Evolutionary conservation across 1,284 basidiomycete species (phyloP).

Genomic region (Anthracocystis panici-leucophaei): DNA sequence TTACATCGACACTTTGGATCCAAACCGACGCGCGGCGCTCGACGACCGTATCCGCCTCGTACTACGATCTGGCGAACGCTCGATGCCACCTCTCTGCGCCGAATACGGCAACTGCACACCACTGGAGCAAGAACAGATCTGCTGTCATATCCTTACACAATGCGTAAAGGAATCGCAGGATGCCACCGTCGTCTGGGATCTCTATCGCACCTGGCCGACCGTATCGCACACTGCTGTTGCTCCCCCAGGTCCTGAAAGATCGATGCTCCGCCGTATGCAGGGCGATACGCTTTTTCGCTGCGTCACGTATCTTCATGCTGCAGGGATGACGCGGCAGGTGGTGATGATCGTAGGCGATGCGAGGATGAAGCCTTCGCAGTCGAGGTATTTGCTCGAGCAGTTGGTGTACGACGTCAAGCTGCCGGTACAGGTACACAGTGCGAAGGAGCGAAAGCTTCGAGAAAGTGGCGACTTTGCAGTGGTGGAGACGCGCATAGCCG

Average conservation of each 20-base stretch:
- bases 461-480: conserved; percentile 10
- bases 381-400: conserved; percentile 36
- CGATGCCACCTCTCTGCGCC: conserved; percentile 22
- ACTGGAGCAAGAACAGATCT: conserved; percentile 24
- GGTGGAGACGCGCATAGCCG: conserved; percentile 21
- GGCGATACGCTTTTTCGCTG: conserved; percentile 30
- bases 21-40: neutral
- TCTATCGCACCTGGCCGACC: conserved; percentile 30
- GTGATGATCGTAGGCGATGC: conserved; percentile 27
- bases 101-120: conserved; percentile 2
- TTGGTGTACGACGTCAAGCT: conserved; percentile 34
- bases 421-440: neutral
- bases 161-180: conserved; percentile 12
- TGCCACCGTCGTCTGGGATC: conserved; percentile 23
- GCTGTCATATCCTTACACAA: conserved; percentile 23
- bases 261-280: conserved; percentile 28
- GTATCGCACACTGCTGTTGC: neutral
- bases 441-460: neutral
- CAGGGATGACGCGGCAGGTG: conserved; percentile 25
- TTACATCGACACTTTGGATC: conserved; percentile 27
- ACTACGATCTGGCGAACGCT: conserved; percentile 33
- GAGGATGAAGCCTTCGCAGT: conserved; percentile 49
- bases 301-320: conserved; percentile 22
- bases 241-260: conserved; percentile 9
- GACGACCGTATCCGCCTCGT: conserved; percentile 15